Conservation (phyloP, 805 yeast species). For the Cyberlindnera nakhonratchasimensis region DNA sequence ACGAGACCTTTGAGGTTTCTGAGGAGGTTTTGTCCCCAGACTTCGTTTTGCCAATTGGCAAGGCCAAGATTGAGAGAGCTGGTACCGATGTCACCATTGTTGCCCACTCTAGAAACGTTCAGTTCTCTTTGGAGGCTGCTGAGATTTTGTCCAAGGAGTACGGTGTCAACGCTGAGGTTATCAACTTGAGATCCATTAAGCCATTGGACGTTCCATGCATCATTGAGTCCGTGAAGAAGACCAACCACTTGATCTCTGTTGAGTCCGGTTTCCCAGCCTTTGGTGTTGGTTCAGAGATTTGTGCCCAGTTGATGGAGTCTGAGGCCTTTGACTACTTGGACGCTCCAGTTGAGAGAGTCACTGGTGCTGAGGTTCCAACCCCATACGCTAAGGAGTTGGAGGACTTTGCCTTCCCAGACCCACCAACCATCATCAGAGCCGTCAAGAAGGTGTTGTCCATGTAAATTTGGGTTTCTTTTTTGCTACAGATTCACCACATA, state of each 20-base stretch:
- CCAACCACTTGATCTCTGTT: constrained; percentile 92
- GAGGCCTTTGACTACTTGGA: constrained; percentile 98
- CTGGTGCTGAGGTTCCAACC: constrained; percentile 99
- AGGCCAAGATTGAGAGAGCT: constrained; percentile 91
- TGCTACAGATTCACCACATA: background rate
- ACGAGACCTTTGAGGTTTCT: constrained; percentile 83
- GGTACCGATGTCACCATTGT: constrained; percentile 90
- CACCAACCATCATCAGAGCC: constrained; percentile 84
- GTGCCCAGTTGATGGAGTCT: constrained; percentile 97
- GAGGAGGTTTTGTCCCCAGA: constrained; percentile 89
- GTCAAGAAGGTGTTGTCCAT: constrained; percentile 74
- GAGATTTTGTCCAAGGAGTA: constrained; percentile 76
- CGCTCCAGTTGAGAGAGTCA: constrained; percentile 97
- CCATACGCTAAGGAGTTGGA: constrained; percentile 96
- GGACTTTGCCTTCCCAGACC: constrained; percentile 98
- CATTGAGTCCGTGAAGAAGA: constrained; percentile 86
- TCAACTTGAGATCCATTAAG: constrained; percentile 94
- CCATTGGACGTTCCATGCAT: constrained; percentile 91
- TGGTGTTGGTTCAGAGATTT: constrained; percentile 97
- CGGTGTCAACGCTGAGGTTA: constrained; percentile 88
- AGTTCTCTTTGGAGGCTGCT: constrained; percentile 86
- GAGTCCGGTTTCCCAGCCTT: constrained; percentile 98
- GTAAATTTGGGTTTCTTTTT: constrained; percentile 31
- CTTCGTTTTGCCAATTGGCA: constrained; percentile 88
- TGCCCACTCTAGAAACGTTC: constrained; percentile 89